phyloP scores from a whole-genome alignment of 352 stramenopile species.

The Pelagophyceae sp. region DNA sequence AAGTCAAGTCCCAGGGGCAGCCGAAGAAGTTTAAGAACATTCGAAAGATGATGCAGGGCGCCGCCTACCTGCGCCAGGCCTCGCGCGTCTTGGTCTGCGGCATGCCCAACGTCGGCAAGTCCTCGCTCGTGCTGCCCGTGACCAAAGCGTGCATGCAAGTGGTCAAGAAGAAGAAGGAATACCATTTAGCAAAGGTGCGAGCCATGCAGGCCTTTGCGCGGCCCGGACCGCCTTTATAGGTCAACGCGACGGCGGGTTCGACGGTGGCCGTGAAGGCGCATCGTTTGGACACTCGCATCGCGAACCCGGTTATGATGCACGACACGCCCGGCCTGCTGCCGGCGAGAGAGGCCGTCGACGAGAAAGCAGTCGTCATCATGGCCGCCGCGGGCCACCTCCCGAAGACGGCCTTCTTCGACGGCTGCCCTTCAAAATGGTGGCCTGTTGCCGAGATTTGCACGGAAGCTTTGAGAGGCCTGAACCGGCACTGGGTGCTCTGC shows the following conservation, averaged over 20 bases:
- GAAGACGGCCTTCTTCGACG: neutral
- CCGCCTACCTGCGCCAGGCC: too few species aligned
- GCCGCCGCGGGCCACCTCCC: neutral
- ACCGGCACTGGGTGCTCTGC: neutral
- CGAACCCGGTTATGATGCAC: neutral
- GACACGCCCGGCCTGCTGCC: neutral
- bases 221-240: too few species aligned
- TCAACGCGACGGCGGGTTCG: too few species aligned
- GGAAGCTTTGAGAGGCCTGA: neutral
- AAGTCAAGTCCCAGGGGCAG: too few species aligned
- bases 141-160: neutral
- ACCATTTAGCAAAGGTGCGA: neutral
- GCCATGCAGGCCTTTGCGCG: too few species aligned
- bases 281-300: neutral
- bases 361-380: too few species aligned
- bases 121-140: neutral
- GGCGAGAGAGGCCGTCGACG: too few species aligned
- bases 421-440: neutral
- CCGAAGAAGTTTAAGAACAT: too few species aligned
- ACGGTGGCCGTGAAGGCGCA: neutral
- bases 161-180: neutral
- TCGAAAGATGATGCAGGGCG: too few species aligned
- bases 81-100: neutral
- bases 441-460: neutral
- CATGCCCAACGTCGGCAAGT: neutral